phyloP scores from a whole-genome alignment of 1,284 basidiomycete species.

The Sporisorium sorghi region DNA sequence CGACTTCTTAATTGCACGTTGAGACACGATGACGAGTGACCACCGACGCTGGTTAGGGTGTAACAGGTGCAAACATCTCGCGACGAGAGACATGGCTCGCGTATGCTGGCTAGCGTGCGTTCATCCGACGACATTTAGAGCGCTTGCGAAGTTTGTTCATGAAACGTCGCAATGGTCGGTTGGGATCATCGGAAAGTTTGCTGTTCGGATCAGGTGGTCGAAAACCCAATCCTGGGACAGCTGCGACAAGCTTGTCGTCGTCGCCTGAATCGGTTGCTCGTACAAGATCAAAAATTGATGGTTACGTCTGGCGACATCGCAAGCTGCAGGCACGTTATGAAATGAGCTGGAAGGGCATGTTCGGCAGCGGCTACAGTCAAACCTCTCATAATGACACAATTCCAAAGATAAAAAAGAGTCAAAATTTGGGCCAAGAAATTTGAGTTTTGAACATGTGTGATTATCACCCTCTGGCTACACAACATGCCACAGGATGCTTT shows the following conservation, averaged over 20 bases:
- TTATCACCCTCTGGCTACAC: too few relatives aligned
- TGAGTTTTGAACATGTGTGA: too few relatives aligned
- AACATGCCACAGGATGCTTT: too few relatives aligned
- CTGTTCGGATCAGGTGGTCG: too few relatives aligned
- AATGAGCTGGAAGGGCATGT: too few relatives aligned
- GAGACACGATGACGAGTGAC: not conserved
- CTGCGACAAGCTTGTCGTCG: too few relatives aligned
- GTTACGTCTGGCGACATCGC: slow-evolving; percentile 3
- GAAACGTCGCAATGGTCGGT: not conserved
- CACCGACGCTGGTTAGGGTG: not conserved
- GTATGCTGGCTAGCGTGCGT: not conserved
- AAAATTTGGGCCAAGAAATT: not conserved
- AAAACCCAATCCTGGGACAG: too few relatives aligned
- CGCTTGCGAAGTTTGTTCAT: too few relatives aligned
- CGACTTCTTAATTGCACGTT: too few relatives aligned
- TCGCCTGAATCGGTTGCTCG: not conserved
- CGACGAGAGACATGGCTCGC: slow-evolving; percentile 1
- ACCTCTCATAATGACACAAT: too few relatives aligned
- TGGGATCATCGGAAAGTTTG: not conserved
- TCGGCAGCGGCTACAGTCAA: too few relatives aligned
- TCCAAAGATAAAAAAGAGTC: too few relatives aligned
- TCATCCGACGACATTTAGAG: not conserved
- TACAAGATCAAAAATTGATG: not conserved
- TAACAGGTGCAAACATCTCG: not conserved
- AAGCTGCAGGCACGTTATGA: not conserved